Base-by-base conservation (phyloP, 345 rosid species). In the Eucalyptus sideroxylon region DNA sequence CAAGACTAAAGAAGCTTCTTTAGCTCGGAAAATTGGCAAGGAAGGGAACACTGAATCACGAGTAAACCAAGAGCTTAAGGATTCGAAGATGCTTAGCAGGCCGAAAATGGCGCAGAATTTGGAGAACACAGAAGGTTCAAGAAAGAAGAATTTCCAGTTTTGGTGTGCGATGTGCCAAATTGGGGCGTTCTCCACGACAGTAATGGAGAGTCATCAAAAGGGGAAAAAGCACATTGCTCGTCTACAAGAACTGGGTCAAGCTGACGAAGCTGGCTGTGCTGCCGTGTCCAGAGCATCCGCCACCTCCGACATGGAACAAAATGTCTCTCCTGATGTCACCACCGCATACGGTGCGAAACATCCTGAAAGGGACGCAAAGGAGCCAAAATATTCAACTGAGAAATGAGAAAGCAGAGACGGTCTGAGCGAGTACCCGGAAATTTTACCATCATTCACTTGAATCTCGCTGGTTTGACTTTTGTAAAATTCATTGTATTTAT, bases 161-260 rank as follows among this genome's bases (percentile, higher is more conserved):
- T 91, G 95, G 98, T 97, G 99, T 59, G 91, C 93, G 67, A 85
- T 59, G 30, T 97, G 98, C 90, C 89, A 83, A 23, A 49, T 95
- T 87, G 90, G 93, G 40, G 90, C 92, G 5, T 42, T 88, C 56
- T 90, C 93, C 87, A 69, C 60, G 72, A 34, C 31, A 82, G 93
- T 91, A 87, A 91, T 95, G 94, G 94, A 90, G 87, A 86, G 24
- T 88, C 98, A 95, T 92, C 87, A 21, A 87, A 93, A 87, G 67
- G 97, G 97, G 88, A 96, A 90, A 92, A 95, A 90, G 86, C 98
- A 97, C 89, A 62, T n/a, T 62, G 82, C 87, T 90, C 65, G 50
- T 87, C 87, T 91, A 69, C 87, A 44, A 94, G 69, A 91, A 88
- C 89, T 51, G 81, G 60, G 65, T 59, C 59, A 56, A 91, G 89